phyloP scores from a whole-genome alignment of 2,329 filamentous ascomycete species.

The Aphanocladium album region DNA sequence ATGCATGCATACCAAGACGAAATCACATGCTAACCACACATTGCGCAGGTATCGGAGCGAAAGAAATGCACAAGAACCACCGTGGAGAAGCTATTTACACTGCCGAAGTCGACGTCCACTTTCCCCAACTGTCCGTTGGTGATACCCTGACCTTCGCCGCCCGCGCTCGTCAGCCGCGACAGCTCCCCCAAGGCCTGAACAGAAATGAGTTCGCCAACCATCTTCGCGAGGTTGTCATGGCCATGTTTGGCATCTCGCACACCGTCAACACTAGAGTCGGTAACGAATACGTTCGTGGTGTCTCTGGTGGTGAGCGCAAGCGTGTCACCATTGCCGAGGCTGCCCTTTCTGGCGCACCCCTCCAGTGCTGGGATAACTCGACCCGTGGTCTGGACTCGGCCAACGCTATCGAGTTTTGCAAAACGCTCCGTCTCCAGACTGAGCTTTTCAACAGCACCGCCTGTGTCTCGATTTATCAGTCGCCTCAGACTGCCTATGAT shows the following conservation, averaged over 20 bases:
- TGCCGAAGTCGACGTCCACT: slow-evolving; percentile 74
- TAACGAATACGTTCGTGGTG: slow-evolving; percentile 70
- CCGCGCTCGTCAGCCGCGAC: slow-evolving; percentile 56
- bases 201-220: slow-evolving; percentile 50
- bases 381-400: slow-evolving; percentile 70
- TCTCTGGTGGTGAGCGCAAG: slow-evolving; percentile 69
- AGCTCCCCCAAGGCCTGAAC: slow-evolving; percentile 51
- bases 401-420: slow-evolving; percentile 71
- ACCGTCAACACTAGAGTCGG: slow-evolving; percentile 68
- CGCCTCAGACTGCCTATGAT: slow-evolving; percentile 60
- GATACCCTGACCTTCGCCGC: slow-evolving; percentile 73
- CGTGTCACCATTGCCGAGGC: slow-evolving; percentile 61
- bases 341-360: slow-evolving; percentile 51
- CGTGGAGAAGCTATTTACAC: slow-evolving; percentile 80
- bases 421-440: slow-evolving; percentile 61
- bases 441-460: slow-evolving; percentile 63
- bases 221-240: slow-evolving; percentile 45
- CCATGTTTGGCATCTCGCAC: slow-evolving; percentile 35
- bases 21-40: slow-evolving; percentile 6
- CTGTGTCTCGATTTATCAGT: slow-evolving; percentile 70
- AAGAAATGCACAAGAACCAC: slow-evolving; percentile 69
- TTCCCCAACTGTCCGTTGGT: slow-evolving; percentile 67
- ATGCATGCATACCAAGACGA: not conserved
- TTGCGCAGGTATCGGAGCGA: slow-evolving; percentile 49
- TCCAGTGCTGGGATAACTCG: slow-evolving; percentile 68